Percentiles rank a stretch among this genome's conserved stretches.
Evolutionary conservation across 2,329 filamentous ascomycete genomes (phyloP).

Genomic region (Coniochaeta hoffmannii): DNA sequence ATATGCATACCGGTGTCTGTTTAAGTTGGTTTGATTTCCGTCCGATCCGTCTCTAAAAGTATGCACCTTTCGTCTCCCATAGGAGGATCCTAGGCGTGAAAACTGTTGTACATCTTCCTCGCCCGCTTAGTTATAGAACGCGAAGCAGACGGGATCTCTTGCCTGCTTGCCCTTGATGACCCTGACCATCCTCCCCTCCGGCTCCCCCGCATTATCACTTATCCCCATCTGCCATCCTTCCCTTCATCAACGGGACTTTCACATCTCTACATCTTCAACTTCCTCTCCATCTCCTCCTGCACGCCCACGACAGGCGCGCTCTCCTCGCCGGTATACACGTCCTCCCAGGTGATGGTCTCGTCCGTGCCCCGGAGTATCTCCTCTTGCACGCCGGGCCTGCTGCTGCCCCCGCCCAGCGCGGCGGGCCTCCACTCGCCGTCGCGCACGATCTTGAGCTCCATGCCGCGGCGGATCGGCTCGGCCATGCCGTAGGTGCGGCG

Average conservation of each 20-base stretch:
- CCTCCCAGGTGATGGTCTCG: constrained; percentile 79
- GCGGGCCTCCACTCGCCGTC: constrained; percentile 74
- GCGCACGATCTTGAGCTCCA: constrained; percentile 87
- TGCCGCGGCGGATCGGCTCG: constrained; percentile 84
- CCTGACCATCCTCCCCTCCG: background rate
- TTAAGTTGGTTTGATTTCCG: background rate
- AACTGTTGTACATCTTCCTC: background rate
- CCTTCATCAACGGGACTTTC: background rate
- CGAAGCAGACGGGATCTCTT: too few species aligned
- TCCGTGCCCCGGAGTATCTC: constrained; percentile 82
- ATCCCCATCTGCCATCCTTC: background rate
- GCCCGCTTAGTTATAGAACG: background rate
- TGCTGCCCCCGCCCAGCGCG: constrained; percentile 52
- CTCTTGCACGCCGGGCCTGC: constrained; percentile 68
- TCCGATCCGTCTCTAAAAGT: constrained; percentile 1
- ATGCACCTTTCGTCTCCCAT: too few species aligned
- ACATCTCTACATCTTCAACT: constrained; percentile 64
- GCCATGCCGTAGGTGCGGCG: constrained; percentile 84
- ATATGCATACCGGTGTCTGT: background rate
- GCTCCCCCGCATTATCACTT: background rate
- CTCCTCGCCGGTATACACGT: constrained; percentile 79
- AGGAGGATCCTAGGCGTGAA: background rate
- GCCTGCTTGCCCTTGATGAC: background rate
- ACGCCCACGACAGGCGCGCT: constrained; percentile 61
- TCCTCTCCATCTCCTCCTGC: constrained; percentile 90